phyloP scores from a whole-genome alignment of 495 filamentous ascomycete species.

The Penicillium arizonense region DNA sequence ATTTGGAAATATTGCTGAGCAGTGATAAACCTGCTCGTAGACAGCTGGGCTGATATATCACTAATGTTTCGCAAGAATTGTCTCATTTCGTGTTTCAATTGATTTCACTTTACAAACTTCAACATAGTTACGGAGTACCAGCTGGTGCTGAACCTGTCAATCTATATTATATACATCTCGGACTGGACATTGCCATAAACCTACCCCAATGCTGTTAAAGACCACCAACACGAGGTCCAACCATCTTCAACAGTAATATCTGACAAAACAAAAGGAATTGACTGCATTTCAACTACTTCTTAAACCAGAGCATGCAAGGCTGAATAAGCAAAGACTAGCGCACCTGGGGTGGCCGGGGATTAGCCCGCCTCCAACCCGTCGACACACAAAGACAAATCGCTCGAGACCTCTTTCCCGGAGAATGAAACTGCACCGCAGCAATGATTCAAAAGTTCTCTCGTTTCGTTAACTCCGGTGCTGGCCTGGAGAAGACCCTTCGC shows the following conservation, averaged over 20 bases:
- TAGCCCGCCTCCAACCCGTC: conserved; percentile 2
- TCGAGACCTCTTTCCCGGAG: background rate
- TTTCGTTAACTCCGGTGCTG: conserved; percentile 37
- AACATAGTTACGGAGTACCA: background rate
- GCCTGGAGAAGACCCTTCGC: conserved; percentile 63
- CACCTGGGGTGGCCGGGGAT: background rate
- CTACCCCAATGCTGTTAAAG: background rate
- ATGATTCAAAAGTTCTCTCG: conserved; percentile 32
- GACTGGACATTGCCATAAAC: background rate
- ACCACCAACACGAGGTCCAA: no score
- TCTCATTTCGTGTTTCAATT: background rate
- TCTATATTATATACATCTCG: background rate
- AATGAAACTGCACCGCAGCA: background rate
- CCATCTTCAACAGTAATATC: no score
- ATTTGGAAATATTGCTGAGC: conserved; percentile 2
- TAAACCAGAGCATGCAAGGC: background rate
- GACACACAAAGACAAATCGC: conserved; percentile 5
- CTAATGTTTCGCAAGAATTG: conserved; percentile 4
- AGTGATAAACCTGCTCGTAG: conserved; percentile 4
- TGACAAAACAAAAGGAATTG: background rate
- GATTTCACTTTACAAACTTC: background rate
- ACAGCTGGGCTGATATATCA: conserved; percentile 12
- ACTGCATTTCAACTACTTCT: background rate
- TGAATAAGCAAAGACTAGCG: conserved; percentile 18
- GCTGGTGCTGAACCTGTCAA: background rate